Base-by-base conservation (phyloP, 192 early-diverging fungal species). In the Chytriomyces sp. region DNA sequence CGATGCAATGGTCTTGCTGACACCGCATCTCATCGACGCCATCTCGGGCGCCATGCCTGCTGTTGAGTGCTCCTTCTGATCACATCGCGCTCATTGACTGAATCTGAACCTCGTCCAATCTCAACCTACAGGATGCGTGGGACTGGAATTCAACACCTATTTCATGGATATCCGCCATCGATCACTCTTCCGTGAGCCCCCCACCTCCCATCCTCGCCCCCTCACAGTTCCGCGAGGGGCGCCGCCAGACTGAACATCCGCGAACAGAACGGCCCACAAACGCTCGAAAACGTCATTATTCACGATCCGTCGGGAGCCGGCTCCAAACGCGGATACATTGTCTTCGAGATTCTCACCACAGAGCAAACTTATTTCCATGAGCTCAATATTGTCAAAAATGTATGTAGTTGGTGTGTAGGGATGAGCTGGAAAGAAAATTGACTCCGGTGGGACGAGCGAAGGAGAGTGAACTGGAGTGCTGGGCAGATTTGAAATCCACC, bases 21-120 rank as follows among this genome's bases (percentile, higher is more conserved):
- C 57, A 31, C 81, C 81, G 8, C 77, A 77, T 41, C 72, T 85
- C 59, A 81, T 85, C 5, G 84, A 85, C 64, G 75, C 81, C 32
- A 79, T 85, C 39, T 52, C 78, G 5, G 82, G 80, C 4, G 66
- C 61, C 64, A 38, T 76, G 36, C 74, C 79, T 31, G 31, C 64
- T 3, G 78, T 79, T 73, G 33, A 70, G 70, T 12, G 5, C 32
- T 14, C 14, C 65, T 33, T 36, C 61, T 5, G 33, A 39, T 36
- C 2, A 49, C 44, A 2, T 49, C 44, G 22, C 0, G 14, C 14
- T 70, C 8, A 38, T 2, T 1, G 14, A 28, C 36, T 3, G 54
- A n/a, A 22, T 19, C 31, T 31, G 14, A 26, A n/a, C 25, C 4
- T n/a, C n/a, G n/a, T n/a, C n/a, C n/a, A n/a, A n/a, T n/a, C 22